Evolutionary conservation across 2,329 filamentous ascomycete genomes (phyloP).

Genomic region (Alternaria brassicicola): DNA sequence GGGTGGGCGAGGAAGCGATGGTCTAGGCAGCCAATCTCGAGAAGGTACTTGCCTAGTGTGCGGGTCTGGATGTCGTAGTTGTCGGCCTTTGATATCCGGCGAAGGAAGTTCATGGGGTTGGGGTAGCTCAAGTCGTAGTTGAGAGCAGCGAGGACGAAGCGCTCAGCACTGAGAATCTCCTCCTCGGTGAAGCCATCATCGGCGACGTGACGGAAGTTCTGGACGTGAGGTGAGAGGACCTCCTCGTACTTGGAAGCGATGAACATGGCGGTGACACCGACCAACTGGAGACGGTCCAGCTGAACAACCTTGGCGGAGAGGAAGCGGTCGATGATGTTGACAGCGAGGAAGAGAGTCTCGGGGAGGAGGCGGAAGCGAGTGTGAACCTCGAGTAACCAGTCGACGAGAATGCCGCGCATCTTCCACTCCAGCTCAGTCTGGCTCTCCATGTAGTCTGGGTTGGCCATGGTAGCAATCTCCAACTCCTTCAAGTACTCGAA

Average conservation of each 20-base stretch:
- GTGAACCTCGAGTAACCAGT: conserved; percentile 98
- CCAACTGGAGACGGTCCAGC: conserved; percentile 92
- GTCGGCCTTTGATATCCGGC: conserved; percentile 98
- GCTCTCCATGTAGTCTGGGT: conserved; percentile 92
- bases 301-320: conserved; percentile 94
- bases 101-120: conserved; percentile 99
- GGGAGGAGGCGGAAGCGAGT: conserved; percentile 94
- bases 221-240: conserved; percentile 93
- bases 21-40: conserved; percentile 95
- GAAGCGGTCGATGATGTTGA: conserved; percentile 99
- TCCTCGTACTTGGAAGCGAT: conserved; percentile 99
- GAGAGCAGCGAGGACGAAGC: conserved; percentile 86
- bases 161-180: conserved; percentile 96
- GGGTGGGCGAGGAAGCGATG: conserved; percentile 90
- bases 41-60: conserved; percentile 95
- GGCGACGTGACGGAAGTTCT: conserved; percentile 95
- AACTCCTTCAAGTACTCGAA: conserved; percentile 93
- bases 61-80: conserved; percentile 98
- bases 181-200: conserved; percentile 95
- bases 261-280: conserved; percentile 99
- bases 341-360: conserved; percentile 93
- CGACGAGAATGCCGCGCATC: conserved; percentile 94
- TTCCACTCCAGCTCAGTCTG: conserved; percentile 98
- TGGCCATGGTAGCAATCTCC: conserved; percentile 80
- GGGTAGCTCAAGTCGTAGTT: conserved; percentile 98